These are phyloP conservation scores for Clonostachys chloroleuca DNA, from an alignment of 2,329 filamentous ascomycete genomes.

Conservation along the genomic window DNA sequence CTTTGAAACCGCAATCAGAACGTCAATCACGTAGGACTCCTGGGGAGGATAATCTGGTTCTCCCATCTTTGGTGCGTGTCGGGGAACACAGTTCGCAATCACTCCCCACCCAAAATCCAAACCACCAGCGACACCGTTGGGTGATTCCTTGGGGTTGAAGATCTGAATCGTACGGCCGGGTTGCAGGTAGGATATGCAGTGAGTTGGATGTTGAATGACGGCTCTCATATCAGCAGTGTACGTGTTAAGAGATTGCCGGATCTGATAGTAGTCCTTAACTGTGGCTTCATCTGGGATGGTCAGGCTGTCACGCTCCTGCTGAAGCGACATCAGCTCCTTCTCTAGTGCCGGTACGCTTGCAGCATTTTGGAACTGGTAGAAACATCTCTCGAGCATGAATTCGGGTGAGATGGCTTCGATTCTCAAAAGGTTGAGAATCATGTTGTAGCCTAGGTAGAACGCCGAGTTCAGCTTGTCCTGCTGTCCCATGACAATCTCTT, in stretches of 20 bases:
- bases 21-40: conserved; percentile 77
- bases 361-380: conserved; percentile 97
- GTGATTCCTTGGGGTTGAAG: conserved; percentile 58
- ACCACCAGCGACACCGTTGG: conserved; percentile 24
- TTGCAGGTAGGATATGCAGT: conserved; percentile 81
- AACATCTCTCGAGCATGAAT: conserved; percentile 97
- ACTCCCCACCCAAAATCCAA: conserved; percentile 92
- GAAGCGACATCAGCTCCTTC: conserved; percentile 74
- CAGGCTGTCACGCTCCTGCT: conserved; percentile 68
- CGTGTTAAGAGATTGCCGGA: conserved; percentile 76
- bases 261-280: conserved; percentile 90
- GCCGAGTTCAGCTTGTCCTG: conserved; percentile 97
- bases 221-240: conserved; percentile 87
- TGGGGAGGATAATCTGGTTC: conserved; percentile 68
- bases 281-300: conserved; percentile 80
- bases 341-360: conserved; percentile 81
- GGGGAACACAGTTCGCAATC: conserved; percentile 67
- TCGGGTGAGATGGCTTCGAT: conserved; percentile 99
- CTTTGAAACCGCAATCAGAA: conserved; percentile 61
- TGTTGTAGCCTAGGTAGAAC: conserved; percentile 97
- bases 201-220: conserved; percentile 87
- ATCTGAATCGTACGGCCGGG: conserved; percentile 84
- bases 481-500: conserved; percentile 91
- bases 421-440: conserved; percentile 93
- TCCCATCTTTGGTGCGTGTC: conserved; percentile 62